Evolutionary conservation across 768 basidiomycete genomes (phyloP).

Genomic region (Panaeolus cyanescens): DNA sequence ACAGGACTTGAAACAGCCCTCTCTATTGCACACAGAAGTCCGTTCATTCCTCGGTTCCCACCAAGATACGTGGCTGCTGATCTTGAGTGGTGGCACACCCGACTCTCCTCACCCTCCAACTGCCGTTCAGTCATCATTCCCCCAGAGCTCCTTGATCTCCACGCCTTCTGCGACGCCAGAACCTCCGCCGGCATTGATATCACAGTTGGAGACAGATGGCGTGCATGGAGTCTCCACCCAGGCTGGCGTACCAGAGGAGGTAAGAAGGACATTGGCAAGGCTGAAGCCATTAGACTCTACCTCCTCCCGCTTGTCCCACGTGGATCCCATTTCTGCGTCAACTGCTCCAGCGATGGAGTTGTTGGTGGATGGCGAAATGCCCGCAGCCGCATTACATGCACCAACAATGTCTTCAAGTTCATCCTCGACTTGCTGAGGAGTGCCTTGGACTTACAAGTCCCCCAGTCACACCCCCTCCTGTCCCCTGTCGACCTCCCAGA

Average conservation of each 20-base stretch:
- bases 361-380: conserved; percentile 38
- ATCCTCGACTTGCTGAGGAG: conserved; percentile 4
- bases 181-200: conserved; percentile 34
- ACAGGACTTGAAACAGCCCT: conserved; percentile 36
- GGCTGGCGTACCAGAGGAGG: conserved; percentile 20
- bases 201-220: conserved; percentile 27
- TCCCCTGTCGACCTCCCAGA: conserved; percentile 21
- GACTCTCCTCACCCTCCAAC: conserved; percentile 13
- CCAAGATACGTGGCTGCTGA: too few relatives aligned
- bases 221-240: conserved; percentile 27
- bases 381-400: conserved; percentile 21
- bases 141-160: conserved; percentile 20
- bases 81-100: conserved; percentile 35
- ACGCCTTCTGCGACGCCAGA: conserved; percentile 45
- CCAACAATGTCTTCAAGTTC: conserved; percentile 24
- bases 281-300: conserved; percentile 42
- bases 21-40: conserved; percentile 17
- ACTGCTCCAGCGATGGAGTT: conserved; percentile 35
- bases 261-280: conserved; percentile 42
- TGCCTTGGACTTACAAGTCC: conserved; percentile 6
- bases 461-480: conserved; percentile 11
- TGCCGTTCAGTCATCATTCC: conserved; percentile 27
- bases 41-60: conserved; percentile 32
- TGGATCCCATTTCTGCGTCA: conserved; percentile 16
- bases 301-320: conserved; percentile 20